Evolutionary conservation across 352 stramenopile species (phyloP).

Genomic region (Globisporangium perplexum): DNA sequence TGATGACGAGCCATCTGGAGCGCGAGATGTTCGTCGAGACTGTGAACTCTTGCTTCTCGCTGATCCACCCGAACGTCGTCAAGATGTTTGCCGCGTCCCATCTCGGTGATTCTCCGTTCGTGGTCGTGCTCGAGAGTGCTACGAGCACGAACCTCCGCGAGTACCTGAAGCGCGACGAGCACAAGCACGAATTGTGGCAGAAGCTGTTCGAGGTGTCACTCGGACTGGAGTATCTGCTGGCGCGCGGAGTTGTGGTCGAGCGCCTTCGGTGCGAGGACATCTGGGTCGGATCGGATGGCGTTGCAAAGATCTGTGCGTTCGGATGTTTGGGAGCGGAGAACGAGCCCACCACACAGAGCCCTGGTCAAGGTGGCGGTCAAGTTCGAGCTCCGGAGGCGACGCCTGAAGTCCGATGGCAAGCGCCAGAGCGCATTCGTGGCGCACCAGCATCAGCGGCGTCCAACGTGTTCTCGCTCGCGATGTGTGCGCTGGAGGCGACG

Average conservation of each 20-base stretch:
- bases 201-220: conserved; percentile 6
- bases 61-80: conserved; percentile 17
- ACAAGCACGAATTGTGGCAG: not conserved
- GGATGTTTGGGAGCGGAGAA: not conserved
- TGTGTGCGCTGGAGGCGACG: conserved; percentile 1
- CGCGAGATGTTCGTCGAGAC: not conserved
- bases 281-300: not conserved
- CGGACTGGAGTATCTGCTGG: conserved; percentile 29
- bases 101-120: not conserved
- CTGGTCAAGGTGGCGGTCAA: not conserved
- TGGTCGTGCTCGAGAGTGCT: conserved; percentile 24
- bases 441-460: not conserved
- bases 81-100: conserved; percentile 12
- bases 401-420: not conserved
- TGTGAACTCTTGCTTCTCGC: conserved; percentile 21
- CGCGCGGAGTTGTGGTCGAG: not conserved
- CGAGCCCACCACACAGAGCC: too few species aligned
- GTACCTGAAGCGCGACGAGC: not conserved
- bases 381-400: not conserved
- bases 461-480: conserved; percentile 2
- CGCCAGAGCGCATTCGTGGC: not conserved
- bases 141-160: not conserved
- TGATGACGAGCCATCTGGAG: conserved; percentile 1
- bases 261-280: not conserved
- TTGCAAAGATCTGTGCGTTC: conserved; percentile 3